These are phyloP conservation scores for Aspergillus campestris DNA, from an alignment of 495 filamentous ascomycete genomes.

Conservation along the genomic window DNA sequence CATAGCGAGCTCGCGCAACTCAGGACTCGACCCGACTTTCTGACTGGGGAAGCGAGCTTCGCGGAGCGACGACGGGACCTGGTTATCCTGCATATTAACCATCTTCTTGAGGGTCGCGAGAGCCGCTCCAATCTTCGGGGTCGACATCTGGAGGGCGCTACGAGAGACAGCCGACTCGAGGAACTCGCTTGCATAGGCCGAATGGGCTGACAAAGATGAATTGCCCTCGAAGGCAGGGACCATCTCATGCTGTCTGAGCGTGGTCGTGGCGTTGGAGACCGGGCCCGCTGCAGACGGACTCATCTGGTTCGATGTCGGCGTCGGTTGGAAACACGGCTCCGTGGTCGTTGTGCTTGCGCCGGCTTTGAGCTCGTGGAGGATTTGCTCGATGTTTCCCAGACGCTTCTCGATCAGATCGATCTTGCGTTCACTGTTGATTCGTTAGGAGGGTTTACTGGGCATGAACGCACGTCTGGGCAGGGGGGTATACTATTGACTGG, in stretches of 20 bases:
- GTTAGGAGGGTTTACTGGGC: not conserved
- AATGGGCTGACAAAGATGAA: constrained; percentile 53
- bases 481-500: constrained; percentile 54
- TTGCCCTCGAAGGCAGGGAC: constrained; percentile 51
- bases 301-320: constrained; percentile 14
- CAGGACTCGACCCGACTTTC: constrained; percentile 30
- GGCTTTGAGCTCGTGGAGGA: constrained; percentile 34
- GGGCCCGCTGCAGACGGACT: constrained; percentile 15
- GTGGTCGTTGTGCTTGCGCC: constrained; percentile 2
- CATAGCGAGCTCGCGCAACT: constrained; percentile 43
- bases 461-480: not conserved
- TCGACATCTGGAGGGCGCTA: constrained; percentile 38
- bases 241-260: constrained; percentile 30
- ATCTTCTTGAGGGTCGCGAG: constrained; percentile 51
- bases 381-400: constrained; percentile 47
- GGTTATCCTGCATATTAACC: constrained; percentile 39
- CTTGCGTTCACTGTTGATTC: constrained; percentile 49
- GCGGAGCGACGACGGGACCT: constrained; percentile 24
- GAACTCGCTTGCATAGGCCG: constrained; percentile 54
- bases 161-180: constrained; percentile 51
- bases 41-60: constrained; percentile 36
- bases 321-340: constrained; percentile 8
- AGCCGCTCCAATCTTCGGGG: constrained; percentile 46
- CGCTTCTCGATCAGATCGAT: constrained; percentile 59
- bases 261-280: constrained; percentile 11